These are phyloP conservation scores for Hygrocybe punicea DNA, from an alignment of 768 basidiomycete species.

Conservation along the genomic window DNA sequence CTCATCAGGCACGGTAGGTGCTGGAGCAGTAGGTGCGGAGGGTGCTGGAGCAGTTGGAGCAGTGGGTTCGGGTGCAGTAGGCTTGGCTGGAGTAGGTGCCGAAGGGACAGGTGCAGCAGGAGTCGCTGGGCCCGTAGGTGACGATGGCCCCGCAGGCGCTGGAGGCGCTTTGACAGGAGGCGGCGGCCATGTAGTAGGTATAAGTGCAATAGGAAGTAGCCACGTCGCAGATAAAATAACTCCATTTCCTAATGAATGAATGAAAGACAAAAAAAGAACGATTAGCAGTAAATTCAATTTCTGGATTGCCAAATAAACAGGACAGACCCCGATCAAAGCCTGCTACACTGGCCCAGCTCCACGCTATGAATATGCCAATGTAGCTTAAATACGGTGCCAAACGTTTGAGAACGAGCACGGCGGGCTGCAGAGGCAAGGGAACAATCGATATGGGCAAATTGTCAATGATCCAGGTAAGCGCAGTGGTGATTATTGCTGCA, in stretches of 20 bases:
- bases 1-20: not conserved
- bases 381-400: conserved; percentile 66
- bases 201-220: conserved; percentile 70
- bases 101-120: not conserved
- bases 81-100: not conserved
- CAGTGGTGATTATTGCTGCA: conserved; percentile 70
- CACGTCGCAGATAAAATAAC: conserved; percentile 82
- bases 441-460: conserved; percentile 58
- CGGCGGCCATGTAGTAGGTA: conserved; percentile 71
- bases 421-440: conserved; percentile 57
- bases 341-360: conserved; percentile 71
- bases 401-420: conserved; percentile 55
- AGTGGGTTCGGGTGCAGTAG: no score
- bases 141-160: not conserved
- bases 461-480: conserved; percentile 67
- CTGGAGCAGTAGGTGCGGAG: not conserved
- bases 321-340: conserved; percentile 61
- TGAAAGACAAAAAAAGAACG: conserved; percentile 4
- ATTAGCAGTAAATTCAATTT: conserved; percentile 9
- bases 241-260: conserved; percentile 53
- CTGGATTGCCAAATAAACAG: not conserved
- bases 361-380: conserved; percentile 72
- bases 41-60: not conserved
- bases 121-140: not conserved
- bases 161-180: conserved; percentile 2